Evolutionary conservation across 352 stramenopile genomes (phyloP).

Genomic region (Blastocystis sp.): DNA sequence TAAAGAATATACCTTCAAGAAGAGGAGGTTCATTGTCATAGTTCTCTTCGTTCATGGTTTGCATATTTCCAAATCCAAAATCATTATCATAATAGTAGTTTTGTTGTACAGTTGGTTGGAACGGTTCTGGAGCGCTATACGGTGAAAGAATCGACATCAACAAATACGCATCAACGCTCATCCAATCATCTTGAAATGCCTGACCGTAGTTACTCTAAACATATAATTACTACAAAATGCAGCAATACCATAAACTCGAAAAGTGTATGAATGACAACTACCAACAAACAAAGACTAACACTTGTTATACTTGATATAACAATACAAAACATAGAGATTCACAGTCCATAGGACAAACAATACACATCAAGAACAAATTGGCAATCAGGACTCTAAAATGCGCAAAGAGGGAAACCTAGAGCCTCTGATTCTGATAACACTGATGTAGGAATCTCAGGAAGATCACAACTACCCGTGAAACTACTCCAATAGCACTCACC

Average conservation of each 20-base stretch:
- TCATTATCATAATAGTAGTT: conserved; percentile 38
- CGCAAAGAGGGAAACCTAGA: conserved; percentile 34
- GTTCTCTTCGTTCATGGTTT: conserved; percentile 50
- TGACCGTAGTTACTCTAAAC: conserved; percentile 56
- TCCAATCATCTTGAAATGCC: conserved; percentile 55
- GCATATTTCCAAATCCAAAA: conserved; percentile 60
- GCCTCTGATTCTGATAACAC: conserved; percentile 37
- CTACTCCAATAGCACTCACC: neutral
- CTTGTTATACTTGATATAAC: neutral
- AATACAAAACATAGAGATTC: conserved; percentile 10
- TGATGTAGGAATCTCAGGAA: conserved; percentile 47
- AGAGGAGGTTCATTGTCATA: conserved; percentile 56
- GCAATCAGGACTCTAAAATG: neutral
- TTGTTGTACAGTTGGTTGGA: neutral
- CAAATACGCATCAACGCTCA: conserved; percentile 47
- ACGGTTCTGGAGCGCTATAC: neutral
- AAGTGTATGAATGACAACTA: neutral
- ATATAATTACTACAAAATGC: neutral
- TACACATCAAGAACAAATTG: conserved; percentile 17
- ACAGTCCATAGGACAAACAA: neutral
- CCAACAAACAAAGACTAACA: neutral
- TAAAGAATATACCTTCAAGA: neutral
- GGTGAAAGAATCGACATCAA: neutral
- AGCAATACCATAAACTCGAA: conserved; percentile 24
- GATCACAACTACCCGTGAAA: neutral